These are phyloP conservation scores for Sophora flavescens DNA, from an alignment of 306 rosid genomes.

Conservation along the genomic window DNA sequence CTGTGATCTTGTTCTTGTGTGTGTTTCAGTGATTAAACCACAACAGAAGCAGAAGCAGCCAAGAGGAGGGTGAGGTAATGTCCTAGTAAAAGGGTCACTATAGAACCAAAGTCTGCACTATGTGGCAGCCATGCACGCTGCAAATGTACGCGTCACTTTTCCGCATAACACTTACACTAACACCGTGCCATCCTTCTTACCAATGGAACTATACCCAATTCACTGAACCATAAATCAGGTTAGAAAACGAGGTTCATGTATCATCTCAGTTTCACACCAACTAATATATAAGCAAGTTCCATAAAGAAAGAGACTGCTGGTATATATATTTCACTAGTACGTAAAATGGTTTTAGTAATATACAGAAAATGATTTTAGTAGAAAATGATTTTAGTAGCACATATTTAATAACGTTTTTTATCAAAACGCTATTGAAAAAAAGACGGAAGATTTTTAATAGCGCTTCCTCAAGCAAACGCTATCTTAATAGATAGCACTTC, in stretches of 20 bases:
- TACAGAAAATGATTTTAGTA: too few relatives aligned
- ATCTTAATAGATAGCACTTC: too few relatives aligned
- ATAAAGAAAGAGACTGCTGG: not conserved
- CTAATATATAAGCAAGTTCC: not conserved
- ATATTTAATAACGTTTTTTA: too few relatives aligned
- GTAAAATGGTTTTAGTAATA: too few relatives aligned
- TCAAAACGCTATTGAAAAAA: too few relatives aligned
- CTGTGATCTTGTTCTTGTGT: too few relatives aligned
- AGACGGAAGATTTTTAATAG: too few relatives aligned
- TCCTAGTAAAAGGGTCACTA: not conserved
- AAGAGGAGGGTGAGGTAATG: not conserved
- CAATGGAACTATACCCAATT: not conserved
- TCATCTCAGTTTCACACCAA: not conserved
- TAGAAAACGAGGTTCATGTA: not conserved
- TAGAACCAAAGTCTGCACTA: not conserved
- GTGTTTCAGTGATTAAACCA: too few relatives aligned
- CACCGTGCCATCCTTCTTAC: too few relatives aligned
- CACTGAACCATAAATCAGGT: not conserved
- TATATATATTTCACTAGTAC: too few relatives aligned
- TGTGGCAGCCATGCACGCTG: slow-evolving; percentile 7
- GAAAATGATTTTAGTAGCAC: too few relatives aligned
- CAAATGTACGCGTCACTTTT: not conserved
- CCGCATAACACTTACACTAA: not conserved
- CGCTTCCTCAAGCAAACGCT: too few relatives aligned
- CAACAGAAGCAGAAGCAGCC: slow-evolving; percentile 1